These are phyloP conservation scores for Actinomortierella ambigua DNA, from an alignment of 371 early-diverging fungal species.

Conservation along the genomic window DNA sequence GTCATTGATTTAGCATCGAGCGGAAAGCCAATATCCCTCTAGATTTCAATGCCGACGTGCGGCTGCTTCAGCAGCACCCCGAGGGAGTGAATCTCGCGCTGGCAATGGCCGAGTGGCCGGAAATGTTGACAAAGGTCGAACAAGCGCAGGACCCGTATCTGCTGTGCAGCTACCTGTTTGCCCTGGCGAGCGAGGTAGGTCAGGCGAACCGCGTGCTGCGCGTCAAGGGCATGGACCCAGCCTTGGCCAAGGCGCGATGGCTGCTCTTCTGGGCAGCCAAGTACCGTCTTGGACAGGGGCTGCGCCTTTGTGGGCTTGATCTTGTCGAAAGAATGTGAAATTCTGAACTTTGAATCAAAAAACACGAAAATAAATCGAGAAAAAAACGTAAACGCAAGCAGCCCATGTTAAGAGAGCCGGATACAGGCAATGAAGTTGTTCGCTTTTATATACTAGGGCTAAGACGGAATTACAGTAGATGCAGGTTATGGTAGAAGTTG, in stretches of 20 bases:
- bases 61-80: slow-evolving; percentile 63
- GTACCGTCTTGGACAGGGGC: slow-evolving; percentile 22
- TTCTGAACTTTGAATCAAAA: too few species aligned
- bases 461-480: too few species aligned
- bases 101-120: slow-evolving; percentile 83
- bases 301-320: slow-evolving; percentile 21
- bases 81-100: slow-evolving; percentile 70
- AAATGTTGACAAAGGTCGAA: slow-evolving; percentile 59
- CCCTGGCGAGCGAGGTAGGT: slow-evolving; percentile 78
- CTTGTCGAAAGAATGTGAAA: slow-evolving; percentile 24
- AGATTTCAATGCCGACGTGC: slow-evolving; percentile 30
- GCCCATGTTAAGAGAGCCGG: too few species aligned
- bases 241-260: slow-evolving; percentile 61
- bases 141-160: slow-evolving; percentile 79
- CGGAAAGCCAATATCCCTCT: slow-evolving; percentile 52
- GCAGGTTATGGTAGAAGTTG: too few species aligned
- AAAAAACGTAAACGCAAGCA: too few species aligned
- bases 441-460: too few species aligned
- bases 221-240: slow-evolving; percentile 70
- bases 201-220: slow-evolving; percentile 70
- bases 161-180: slow-evolving; percentile 83
- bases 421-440: too few species aligned
- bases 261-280: slow-evolving; percentile 36
- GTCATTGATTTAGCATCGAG: slow-evolving; percentile 56
- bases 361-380: too few species aligned